Evolutionary conservation across 2,329 filamentous ascomycete genomes (phyloP).

Genomic region (Pseudocercospora crystallina): DNA sequence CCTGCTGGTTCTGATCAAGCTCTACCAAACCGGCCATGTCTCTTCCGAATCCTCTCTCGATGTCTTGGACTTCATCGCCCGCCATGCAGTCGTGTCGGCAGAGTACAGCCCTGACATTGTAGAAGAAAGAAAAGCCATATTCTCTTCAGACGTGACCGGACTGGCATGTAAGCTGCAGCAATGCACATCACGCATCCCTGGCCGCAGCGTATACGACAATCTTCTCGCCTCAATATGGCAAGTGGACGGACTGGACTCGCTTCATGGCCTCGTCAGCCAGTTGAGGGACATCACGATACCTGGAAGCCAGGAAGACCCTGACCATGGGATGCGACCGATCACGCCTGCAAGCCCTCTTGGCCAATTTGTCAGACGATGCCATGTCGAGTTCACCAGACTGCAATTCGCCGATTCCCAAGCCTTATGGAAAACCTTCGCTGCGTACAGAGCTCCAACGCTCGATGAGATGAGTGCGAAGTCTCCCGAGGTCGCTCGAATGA

Average conservation of each 20-base stretch:
- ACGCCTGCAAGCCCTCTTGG: slow-evolving; percentile 77
- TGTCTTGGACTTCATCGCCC: slow-evolving; percentile 75
- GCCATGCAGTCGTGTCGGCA: slow-evolving; percentile 52
- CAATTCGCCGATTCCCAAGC: slow-evolving; percentile 75
- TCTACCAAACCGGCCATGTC: slow-evolving; percentile 57
- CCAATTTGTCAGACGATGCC: slow-evolving; percentile 71
- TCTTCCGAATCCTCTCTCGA: slow-evolving; percentile 53
- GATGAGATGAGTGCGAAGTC: slow-evolving; percentile 58
- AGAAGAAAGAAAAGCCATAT: slow-evolving; percentile 17
- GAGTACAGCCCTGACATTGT: slow-evolving; percentile 16
- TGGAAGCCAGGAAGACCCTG: slow-evolving; percentile 46
- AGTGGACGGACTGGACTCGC: slow-evolving; percentile 75
- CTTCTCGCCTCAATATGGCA: slow-evolving; percentile 81
- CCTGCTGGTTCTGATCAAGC: slow-evolving; percentile 73
- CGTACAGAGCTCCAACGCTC: slow-evolving; percentile 75
- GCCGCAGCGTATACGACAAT: slow-evolving; percentile 81
- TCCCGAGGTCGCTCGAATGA: slow-evolving; percentile 36
- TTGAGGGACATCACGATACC: slow-evolving; percentile 25
- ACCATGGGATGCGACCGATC: slow-evolving; percentile 50
- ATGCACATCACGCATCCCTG: slow-evolving; percentile 56
- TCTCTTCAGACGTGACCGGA: slow-evolving; percentile 14
- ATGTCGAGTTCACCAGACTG: slow-evolving; percentile 76
- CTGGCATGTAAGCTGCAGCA: slow-evolving; percentile 23
- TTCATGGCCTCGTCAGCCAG: slow-evolving; percentile 66
- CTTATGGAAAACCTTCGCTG: slow-evolving; percentile 80